Percentiles rank a stretch among this genome's conserved stretches.
These are phyloP conservation scores for Candida sonorensis DNA, from an alignment of 805 yeast species.

Conservation along the genomic window DNA sequence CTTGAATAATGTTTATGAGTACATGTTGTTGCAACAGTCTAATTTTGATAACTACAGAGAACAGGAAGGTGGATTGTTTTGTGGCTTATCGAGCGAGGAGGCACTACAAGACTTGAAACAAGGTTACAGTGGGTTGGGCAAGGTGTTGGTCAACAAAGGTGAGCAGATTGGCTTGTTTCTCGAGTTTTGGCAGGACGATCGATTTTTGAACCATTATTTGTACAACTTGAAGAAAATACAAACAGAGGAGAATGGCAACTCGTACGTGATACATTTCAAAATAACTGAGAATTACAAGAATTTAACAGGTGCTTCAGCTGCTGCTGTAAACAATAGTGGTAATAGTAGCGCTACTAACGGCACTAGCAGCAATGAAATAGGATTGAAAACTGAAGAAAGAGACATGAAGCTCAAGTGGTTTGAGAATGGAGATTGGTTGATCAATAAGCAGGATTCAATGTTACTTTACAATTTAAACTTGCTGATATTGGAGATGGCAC, in stretches of 20 bases:
- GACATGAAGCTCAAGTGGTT: slow-evolving; percentile 19
- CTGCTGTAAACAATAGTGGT: slow-evolving; percentile 1
- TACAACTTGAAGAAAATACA: slow-evolving; percentile 9
- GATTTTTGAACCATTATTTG: slow-evolving; percentile 18
- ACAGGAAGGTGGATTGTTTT: not conserved
- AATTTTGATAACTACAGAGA: not conserved
- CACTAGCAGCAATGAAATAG: no score
- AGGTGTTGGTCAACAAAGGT: slow-evolving; percentile 19
- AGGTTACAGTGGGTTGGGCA: slow-evolving; percentile 23
- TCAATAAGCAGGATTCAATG: slow-evolving; percentile 11
- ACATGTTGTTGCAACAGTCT: slow-evolving; percentile 5
- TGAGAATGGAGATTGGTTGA: slow-evolving; percentile 20
- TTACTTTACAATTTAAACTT: slow-evolving; percentile 14
- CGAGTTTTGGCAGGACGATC: slow-evolving; percentile 27
- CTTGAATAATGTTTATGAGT: slow-evolving; percentile 10
- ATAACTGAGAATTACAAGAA: slow-evolving; percentile 18
- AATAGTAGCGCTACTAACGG: no score
- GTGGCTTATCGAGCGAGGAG: slow-evolving; percentile 6
- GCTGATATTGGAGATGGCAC: slow-evolving; percentile 24
- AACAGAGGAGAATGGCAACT: slow-evolving; percentile 12
- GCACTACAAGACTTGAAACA: slow-evolving; percentile 9
- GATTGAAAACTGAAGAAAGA: not conserved
- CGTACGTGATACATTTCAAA: slow-evolving; percentile 27
- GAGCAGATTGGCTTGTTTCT: slow-evolving; percentile 27
- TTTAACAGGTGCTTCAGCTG: slow-evolving; percentile 4